phyloP scores from a whole-genome alignment of 257 asterid species.

The Nicotiana tomentosiformis region DNA sequence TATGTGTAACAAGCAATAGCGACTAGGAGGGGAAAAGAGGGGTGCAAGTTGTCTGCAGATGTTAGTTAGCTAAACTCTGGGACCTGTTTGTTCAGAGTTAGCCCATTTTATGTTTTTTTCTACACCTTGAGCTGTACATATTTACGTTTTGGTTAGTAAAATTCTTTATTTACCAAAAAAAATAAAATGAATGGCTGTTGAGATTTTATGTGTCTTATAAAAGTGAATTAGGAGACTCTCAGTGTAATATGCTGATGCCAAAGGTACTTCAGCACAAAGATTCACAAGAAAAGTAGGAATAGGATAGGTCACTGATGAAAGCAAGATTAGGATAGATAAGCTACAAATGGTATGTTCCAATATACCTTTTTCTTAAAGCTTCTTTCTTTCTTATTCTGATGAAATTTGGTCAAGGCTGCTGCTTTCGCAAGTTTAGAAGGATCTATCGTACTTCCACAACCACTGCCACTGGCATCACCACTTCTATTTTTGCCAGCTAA shows the following conservation, averaged over 20 bases:
- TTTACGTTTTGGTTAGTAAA: too few species aligned
- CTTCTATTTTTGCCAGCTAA: conserved; percentile 53
- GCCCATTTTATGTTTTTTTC: too few species aligned
- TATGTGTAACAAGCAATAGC: too few species aligned
- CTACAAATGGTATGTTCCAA: not conserved
- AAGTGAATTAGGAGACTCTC: not conserved
- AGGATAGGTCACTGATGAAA: not conserved
- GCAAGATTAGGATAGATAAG: not conserved
- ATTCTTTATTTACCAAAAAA: too few species aligned
- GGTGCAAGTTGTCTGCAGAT: too few species aligned
- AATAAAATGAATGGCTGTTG: not conserved
- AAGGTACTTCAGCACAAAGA: not conserved
- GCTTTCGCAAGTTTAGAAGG: conserved; percentile 48
- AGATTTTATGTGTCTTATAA: not conserved
- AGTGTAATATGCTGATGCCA: not conserved
- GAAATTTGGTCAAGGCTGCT: conserved; percentile 73
- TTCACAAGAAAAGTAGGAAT: not conserved
- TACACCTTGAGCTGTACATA: too few species aligned
- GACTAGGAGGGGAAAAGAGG: too few species aligned
- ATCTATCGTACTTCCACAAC: conserved; percentile 43
- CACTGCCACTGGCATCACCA: conserved; percentile 43
- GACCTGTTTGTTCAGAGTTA: too few species aligned
- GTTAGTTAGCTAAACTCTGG: too few species aligned
- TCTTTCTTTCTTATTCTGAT: conserved; percentile 67
- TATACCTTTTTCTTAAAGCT: conserved; percentile 67